phyloP scores from a whole-genome alignment of 345 rosid species.

The Diplotaxis tenuifolia region DNA sequence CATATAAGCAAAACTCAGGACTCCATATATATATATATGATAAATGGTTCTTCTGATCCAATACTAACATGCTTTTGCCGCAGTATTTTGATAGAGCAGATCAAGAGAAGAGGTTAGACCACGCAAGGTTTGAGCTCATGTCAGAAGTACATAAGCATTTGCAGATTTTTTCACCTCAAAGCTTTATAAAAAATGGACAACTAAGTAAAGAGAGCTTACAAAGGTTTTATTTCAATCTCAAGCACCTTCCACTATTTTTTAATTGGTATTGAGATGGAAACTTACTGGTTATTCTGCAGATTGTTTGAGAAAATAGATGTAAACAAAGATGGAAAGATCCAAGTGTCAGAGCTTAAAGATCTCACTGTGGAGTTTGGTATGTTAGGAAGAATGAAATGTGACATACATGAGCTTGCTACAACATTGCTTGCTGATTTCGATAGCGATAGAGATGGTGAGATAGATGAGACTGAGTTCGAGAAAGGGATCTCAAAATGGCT shows the following conservation, averaged over 20 bases:
- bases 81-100: slow-evolving; percentile 25
- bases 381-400: slow-evolving; percentile 25
- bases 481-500: slow-evolving; percentile 15
- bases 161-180: slow-evolving; percentile 23
- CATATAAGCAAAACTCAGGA: neutral
- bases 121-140: slow-evolving; percentile 32
- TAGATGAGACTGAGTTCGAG: slow-evolving; percentile 14
- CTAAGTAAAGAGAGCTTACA: slow-evolving; percentile 23
- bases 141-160: slow-evolving; percentile 36
- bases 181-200: slow-evolving; percentile 25
- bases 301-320: slow-evolving; percentile 29
- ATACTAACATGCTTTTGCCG: neutral
- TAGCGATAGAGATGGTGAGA: slow-evolving; percentile 2
- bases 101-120: slow-evolving; percentile 32
- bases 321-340: slow-evolving; percentile 31
- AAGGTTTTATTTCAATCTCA: slow-evolving; percentile 6
- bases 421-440: slow-evolving; percentile 24
- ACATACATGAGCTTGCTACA: slow-evolving; percentile 10
- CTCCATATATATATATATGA: neutral
- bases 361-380: slow-evolving; percentile 24
- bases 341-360: slow-evolving; percentile 23
- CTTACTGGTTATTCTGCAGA: slow-evolving; percentile 1
- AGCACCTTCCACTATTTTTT: neutral
- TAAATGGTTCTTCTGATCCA: neutral
- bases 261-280: neutral